A percentile compares a stretch with the other conserved stretches of the same genome.
Conservation (phyloP, 345 rosid genomes). For the Populus tremula region DNA sequence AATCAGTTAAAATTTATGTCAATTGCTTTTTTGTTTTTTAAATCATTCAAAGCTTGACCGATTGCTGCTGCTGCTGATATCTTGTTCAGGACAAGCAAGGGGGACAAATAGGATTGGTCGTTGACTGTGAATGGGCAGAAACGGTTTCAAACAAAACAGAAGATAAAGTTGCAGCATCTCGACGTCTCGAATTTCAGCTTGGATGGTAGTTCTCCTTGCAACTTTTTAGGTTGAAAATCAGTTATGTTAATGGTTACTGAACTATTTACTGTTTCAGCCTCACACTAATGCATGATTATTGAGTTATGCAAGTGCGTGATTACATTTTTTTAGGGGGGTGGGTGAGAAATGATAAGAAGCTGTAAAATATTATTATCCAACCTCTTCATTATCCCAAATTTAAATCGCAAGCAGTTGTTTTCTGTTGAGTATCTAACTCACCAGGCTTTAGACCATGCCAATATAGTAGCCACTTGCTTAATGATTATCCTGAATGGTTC, state of each 20-base stretch:
- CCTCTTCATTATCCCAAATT: not conserved
- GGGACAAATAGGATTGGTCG: slow-evolving; percentile 26
- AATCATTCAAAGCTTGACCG: slow-evolving; percentile 5
- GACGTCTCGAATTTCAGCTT: slow-evolving; percentile 27
- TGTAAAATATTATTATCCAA: not conserved
- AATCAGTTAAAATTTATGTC: not conserved
- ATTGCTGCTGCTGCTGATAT: not conserved
- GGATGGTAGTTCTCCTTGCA: slow-evolving; percentile 24
- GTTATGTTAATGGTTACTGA: not conserved
- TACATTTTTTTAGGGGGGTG: not conserved
- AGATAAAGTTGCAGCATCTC: slow-evolving; percentile 23
- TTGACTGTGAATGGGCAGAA: slow-evolving; percentile 35
- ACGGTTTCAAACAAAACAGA: slow-evolving; percentile 19
- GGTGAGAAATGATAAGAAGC: not conserved
- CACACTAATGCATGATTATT: not conserved
- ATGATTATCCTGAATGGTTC: not conserved
- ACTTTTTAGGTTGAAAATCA: not conserved
- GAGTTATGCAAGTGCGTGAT: not conserved
- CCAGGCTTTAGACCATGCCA: no score
- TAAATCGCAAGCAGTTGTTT: not conserved
- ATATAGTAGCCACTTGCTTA: not conserved
- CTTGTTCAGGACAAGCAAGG: slow-evolving; percentile 27
- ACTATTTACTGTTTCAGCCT: not conserved
- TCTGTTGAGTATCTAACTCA: no score
- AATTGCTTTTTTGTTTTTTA: not conserved